These are phyloP conservation scores for Amaranthus palmeri DNA, from an alignment of 148 eudicot species.

Conservation along the genomic window DNA sequence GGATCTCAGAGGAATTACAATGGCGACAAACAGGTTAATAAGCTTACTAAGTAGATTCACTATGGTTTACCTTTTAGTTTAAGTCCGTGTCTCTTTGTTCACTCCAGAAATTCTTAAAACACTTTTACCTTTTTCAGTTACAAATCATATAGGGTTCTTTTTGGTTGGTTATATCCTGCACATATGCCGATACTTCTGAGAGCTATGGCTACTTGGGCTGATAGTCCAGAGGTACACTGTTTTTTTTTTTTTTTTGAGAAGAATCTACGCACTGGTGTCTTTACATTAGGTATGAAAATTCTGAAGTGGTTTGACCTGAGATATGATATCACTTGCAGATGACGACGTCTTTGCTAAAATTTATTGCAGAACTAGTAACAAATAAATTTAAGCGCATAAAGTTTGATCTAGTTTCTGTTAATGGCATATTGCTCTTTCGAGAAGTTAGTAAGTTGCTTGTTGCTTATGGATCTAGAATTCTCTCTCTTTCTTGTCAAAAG, in stretches of 20 bases:
- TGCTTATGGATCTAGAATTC: conserved; percentile 81
- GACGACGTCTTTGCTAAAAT: conserved; percentile 79
- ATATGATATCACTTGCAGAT: conserved; percentile 46
- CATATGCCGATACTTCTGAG: conserved; percentile 77
- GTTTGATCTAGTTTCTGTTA: conserved; percentile 85
- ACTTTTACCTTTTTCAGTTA: conserved; percentile 45
- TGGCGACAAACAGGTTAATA: conserved; percentile 76
- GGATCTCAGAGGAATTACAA: conserved; percentile 85
- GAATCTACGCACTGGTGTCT: background rate
- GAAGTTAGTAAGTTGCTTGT: conserved; percentile 91
- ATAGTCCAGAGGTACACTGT: conserved; percentile 55
- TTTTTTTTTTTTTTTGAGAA: conserved; percentile 3
- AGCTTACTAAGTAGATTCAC: background rate
- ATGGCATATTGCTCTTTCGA: conserved; percentile 89
- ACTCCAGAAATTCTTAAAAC: conserved; percentile 7
- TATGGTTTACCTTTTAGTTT: background rate
- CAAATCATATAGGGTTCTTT: conserved; percentile 73
- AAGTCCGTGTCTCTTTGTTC: background rate
- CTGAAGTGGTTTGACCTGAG: background rate
- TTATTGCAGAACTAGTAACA: conserved; percentile 75
- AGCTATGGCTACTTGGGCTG: conserved; percentile 77
- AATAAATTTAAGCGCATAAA: conserved; percentile 75
- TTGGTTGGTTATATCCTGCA: conserved; percentile 85
- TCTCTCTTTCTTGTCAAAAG: conserved; percentile 50
- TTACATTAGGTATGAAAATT: background rate